Conservation (phyloP, 164 flowering plant genomes). For the Sedum album region DNA sequence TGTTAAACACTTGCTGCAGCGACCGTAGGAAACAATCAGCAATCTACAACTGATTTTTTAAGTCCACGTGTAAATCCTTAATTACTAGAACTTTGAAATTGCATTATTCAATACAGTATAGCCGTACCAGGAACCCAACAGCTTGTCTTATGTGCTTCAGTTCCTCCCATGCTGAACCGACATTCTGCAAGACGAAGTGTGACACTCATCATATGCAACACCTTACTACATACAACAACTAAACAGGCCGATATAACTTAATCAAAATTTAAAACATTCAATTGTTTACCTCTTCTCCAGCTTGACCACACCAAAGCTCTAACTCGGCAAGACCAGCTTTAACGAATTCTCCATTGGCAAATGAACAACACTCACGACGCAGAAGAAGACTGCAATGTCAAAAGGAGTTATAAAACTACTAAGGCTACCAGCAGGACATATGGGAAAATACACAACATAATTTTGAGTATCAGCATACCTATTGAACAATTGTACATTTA, state of each 20-base stretch:
- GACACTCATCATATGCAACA: neutral
- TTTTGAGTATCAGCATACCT: neutral
- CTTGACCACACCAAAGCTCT: conserved; percentile 60
- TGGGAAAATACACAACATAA: neutral
- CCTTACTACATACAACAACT: neutral
- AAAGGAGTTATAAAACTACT: neutral
- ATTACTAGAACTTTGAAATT: neutral
- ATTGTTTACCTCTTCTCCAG: conserved; percentile 45
- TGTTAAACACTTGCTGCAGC: neutral
- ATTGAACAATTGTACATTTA: conserved; percentile 52
- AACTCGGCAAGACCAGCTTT: conserved; percentile 68
- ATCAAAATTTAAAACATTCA: neutral
- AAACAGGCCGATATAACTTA: neutral
- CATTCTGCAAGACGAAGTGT: conserved; percentile 37
- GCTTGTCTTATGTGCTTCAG: conserved; percentile 64
- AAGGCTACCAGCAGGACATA: neutral
- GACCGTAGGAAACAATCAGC: neutral
- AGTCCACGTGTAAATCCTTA: neutral
- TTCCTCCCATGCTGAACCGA: conserved; percentile 74
- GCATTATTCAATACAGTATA: neutral
- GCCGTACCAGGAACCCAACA: conserved; percentile 65
- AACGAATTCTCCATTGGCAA: conserved; percentile 65
- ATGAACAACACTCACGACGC: conserved; percentile 71
- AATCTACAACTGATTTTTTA: neutral
- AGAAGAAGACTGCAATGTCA: conserved; percentile 44